Evolutionary conservation across 2,329 filamentous ascomycete genomes (phyloP), one percentile per base, ranked within the genome.

Genomic region (Fusarium algeriense): DNA sequence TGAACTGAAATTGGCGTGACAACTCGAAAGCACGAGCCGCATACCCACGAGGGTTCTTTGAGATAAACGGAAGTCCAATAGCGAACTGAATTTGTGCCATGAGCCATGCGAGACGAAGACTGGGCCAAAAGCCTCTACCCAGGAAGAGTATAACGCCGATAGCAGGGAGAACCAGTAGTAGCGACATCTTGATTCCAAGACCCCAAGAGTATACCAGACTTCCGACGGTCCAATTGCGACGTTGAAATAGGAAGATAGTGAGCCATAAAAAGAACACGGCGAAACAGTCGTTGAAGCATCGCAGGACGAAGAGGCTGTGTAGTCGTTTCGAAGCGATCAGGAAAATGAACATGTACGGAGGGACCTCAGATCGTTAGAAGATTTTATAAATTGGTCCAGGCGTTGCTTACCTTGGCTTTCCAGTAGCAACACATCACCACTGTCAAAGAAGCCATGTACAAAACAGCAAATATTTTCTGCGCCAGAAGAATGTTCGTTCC

Each of bases 251-350:
- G 78, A 89, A 92, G 41, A 98, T 90, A n/a, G 93, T 89, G 20
- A 90, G 80, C 89, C 94, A 98, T 67, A 99, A 87, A 73, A 93
- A 93, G 74, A 96, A 86, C 7, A 92, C 89, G 20, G 95, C 95
- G 78, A 97, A 93, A 74, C 94, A 93, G 82, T 99, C 96, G 82
- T 99, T 99, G 86, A 99, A 99, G 77, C 95, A 91, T 45, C 96
- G 90, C 60, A 99, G 87, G 74, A 99, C 83, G 78, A 96, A 99
- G 74, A 99, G 92, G 80, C 94, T 97, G 81, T 99, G 96, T 30
- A 98, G 84, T 38, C 96, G 89, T 81, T 98, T 98, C 60, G 95
- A 98, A 48, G 97, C 83, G 57, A 97, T 88, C 53, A 99, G 87
- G 64, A 98, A 86, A 1, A 94, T 91, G 69, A 97, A 91, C 61